Evolutionary conservation across 2,329 filamentous ascomycete species (phyloP).

Genomic region (Ophiosphaerella korrae): DNA sequence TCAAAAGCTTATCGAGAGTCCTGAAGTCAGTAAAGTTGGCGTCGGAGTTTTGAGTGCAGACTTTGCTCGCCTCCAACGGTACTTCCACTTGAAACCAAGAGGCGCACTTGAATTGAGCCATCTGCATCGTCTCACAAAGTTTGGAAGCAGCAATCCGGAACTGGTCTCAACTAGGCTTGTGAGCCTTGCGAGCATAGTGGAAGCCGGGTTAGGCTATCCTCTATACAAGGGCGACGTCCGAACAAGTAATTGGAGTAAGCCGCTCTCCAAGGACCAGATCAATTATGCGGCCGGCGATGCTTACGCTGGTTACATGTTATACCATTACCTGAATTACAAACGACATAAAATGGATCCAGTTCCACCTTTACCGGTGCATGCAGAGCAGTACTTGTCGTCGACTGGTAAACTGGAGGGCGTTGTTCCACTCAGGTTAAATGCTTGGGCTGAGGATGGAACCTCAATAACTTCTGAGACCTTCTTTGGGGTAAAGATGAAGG

Average conservation of each 20-base stretch:
- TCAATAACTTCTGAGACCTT: constrained; percentile 29
- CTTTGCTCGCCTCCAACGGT: constrained; percentile 67
- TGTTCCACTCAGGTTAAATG: constrained; percentile 26
- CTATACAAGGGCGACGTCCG: constrained; percentile 81
- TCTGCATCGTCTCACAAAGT: constrained; percentile 77
- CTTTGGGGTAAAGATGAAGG: constrained; percentile 19
- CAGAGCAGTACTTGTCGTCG: constrained; percentile 31
- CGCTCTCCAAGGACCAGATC: constrained; percentile 68
- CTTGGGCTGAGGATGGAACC: constrained; percentile 19
- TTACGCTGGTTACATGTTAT: constrained; percentile 81
- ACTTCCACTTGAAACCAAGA: constrained; percentile 65
- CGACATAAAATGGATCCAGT: constrained; percentile 53
- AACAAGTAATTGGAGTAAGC: constrained; percentile 73
- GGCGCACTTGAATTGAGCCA: constrained; percentile 84
- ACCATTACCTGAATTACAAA: constrained; percentile 71
- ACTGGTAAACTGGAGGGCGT: constrained; percentile 10
- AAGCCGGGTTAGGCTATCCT: constrained; percentile 73
- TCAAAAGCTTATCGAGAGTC: constrained; percentile 72
- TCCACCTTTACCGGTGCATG: constrained; percentile 31
- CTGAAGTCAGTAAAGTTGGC: constrained; percentile 73
- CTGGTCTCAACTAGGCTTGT: constrained; percentile 56
- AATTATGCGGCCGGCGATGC: constrained; percentile 81
- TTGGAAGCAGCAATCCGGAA: constrained; percentile 57
- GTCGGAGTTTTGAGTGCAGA: constrained; percentile 71
- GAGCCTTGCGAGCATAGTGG: constrained; percentile 69